Conservation (phyloP, 495 filamentous ascomycete genomes). For the Beverwykella pulmonaria region DNA sequence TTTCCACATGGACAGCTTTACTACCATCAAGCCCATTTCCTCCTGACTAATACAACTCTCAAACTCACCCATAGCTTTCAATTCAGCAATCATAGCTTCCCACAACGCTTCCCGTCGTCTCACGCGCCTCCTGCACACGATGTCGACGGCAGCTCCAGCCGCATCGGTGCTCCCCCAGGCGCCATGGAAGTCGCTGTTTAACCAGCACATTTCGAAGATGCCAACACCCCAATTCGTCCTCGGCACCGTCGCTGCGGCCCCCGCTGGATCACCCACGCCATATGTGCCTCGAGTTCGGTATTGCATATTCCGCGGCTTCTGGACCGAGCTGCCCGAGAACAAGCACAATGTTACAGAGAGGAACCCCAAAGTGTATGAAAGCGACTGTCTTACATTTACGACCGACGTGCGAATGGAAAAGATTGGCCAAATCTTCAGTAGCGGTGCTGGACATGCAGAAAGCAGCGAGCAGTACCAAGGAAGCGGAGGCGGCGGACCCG, state of each 20-base stretch:
- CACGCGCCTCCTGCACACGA: conserved; percentile 29
- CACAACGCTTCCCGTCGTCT: conserved; percentile 21
- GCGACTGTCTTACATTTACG: conserved; percentile 78
- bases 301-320: conserved; percentile 83
- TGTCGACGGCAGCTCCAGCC: conserved; percentile 31
- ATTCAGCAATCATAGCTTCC: conserved; percentile 34
- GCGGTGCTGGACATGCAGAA: conserved; percentile 42
- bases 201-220: conserved; percentile 64
- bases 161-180: conserved; percentile 43
- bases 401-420: conserved; percentile 90
- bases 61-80: conserved; percentile 3
- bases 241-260: conserved; percentile 60
- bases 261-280: conserved; percentile 33
- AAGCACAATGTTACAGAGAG: conserved; percentile 63
- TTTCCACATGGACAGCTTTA: not conserved
- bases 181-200: conserved; percentile 71
- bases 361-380: conserved; percentile 71
- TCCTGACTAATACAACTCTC: not conserved
- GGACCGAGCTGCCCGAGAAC: conserved; percentile 68
- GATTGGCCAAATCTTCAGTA: conserved; percentile 64
- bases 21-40: not conserved
- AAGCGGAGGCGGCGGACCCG: conserved; percentile 64
- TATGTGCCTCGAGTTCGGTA: conserved; percentile 63
- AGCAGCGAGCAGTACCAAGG: conserved; percentile 48
- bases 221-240: conserved; percentile 70